A percentile compares a stretch with the other conserved stretches of the same genome.
Evolutionary conservation across 768 basidiomycete genomes (phyloP).

Genomic region (Sarcomyxa edulis): DNA sequence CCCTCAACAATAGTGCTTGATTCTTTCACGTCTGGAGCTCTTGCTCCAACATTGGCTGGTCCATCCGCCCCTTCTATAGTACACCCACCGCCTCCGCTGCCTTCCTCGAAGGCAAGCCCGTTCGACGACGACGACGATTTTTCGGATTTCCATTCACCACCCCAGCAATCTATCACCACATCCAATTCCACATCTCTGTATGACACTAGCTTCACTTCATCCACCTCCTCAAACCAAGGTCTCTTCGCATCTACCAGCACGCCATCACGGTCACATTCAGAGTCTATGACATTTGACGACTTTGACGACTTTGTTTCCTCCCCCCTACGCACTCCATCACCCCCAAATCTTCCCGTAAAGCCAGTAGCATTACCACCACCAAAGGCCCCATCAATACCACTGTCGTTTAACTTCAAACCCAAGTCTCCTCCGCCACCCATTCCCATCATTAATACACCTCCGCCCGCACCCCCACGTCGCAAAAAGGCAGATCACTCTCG

Average conservation of each 20-base stretch:
- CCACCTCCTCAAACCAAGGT: slow-evolving; percentile 12
- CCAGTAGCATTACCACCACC: slow-evolving; percentile 6
- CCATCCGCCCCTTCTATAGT: no score
- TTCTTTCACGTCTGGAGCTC: no score
- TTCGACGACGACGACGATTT: slow-evolving; percentile 47
- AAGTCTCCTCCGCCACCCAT: slow-evolving; percentile 9
- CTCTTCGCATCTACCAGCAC: slow-evolving; percentile 15
- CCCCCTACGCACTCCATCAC: slow-evolving; percentile 39
- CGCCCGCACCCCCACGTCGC: slow-evolving; percentile 14
- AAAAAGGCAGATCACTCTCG: slow-evolving; percentile 47
- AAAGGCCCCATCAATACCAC: slow-evolving; percentile 10
- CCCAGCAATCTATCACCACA: slow-evolving; percentile 13
- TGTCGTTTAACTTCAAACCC: slow-evolving; percentile 10
- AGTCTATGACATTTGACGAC: slow-evolving; percentile 29
- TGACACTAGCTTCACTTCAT: slow-evolving; percentile 12
- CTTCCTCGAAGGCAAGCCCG: no score
- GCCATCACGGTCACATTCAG: slow-evolving; percentile 1
- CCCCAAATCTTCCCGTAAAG: slow-evolving; percentile 38
- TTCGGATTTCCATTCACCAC: slow-evolving; percentile 38
- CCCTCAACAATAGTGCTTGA: slow-evolving; percentile 3
- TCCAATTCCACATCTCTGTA: slow-evolving; percentile 10
- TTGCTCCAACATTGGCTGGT: no score
- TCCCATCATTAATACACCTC: slow-evolving; percentile 7
- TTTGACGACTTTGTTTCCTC: slow-evolving; percentile 44
- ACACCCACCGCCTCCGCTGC: not conserved